phyloP scores from a whole-genome alignment of 371 early-diverging fungal species.

The Syncephalastrum sp. region DNA sequence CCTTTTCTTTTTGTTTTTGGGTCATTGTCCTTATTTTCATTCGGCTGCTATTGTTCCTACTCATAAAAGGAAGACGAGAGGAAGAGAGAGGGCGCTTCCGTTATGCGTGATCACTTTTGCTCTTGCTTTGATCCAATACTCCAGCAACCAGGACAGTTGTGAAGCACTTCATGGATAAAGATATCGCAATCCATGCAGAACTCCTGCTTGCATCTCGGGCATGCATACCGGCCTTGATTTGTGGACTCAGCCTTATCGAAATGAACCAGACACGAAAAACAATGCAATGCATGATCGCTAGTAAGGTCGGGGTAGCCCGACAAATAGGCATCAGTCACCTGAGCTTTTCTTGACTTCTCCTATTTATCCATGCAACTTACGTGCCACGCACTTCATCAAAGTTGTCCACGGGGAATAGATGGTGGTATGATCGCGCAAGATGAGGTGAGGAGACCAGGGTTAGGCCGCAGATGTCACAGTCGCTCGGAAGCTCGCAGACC shows the following conservation, averaged over 20 bases:
- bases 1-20: too few relatives aligned
- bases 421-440: conserved; percentile 94
- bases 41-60: too few relatives aligned
- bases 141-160: conserved; percentile 91
- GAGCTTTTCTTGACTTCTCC: background rate
- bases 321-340: conserved; percentile 6
- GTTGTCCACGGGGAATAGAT: conserved; percentile 88
- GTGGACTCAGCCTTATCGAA: conserved; percentile 43
- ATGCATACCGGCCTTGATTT: conserved; percentile 67
- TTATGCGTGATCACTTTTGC: too few relatives aligned
- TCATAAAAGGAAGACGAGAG: too few relatives aligned
- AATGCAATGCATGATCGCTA: conserved; percentile 31
- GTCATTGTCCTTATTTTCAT: too few relatives aligned
- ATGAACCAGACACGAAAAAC: conserved; percentile 42
- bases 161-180: conserved; percentile 90
- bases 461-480: conserved; percentile 92
- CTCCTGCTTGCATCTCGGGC: conserved; percentile 75
- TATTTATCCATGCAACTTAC: conserved; percentile 16
- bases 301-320: conserved; percentile 12
- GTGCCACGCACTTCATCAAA: conserved; percentile 53
- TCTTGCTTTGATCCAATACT: conserved; percentile 14
- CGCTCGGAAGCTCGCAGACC: conserved; percentile 89
- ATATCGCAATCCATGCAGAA: conserved; percentile 95
- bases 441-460: conserved; percentile 91
- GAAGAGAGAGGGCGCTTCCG: too few relatives aligned